A percentile compares a stretch with the other conserved stretches of the same genome.
Conservation (phyloP, 495 filamentous ascomycete genomes). For the Aspergillus homomorphus region DNA sequence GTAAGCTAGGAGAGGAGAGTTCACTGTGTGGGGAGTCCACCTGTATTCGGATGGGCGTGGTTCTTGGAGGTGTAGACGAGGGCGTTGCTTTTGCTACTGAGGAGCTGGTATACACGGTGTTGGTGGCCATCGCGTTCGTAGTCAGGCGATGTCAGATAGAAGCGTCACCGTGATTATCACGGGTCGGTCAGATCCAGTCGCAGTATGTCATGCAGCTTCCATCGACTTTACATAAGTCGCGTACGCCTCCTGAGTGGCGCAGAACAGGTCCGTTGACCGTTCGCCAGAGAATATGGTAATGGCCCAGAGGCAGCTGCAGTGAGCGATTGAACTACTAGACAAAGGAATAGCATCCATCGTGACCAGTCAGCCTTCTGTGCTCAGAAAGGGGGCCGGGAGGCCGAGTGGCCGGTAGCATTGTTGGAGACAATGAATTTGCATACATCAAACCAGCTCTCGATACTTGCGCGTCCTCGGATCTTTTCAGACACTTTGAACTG, state of each 20-base stretch:
- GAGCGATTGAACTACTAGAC: conserved; percentile 9
- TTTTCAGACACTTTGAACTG: background rate
- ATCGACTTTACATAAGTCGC: conserved; percentile 12
- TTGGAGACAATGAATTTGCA: background rate
- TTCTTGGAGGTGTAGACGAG: conserved; percentile 61
- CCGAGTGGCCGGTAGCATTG: conserved; percentile 7
- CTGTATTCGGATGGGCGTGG: conserved; percentile 53
- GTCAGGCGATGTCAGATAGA: background rate
- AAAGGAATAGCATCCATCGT: conserved; percentile 11
- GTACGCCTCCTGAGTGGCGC: background rate
- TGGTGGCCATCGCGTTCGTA: conserved; percentile 27
- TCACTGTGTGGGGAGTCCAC: conserved; percentile 60
- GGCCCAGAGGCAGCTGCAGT: conserved; percentile 19
- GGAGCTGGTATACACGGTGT: conserved; percentile 20
- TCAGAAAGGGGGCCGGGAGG: background rate
- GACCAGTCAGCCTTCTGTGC: background rate
- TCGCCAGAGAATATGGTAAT: conserved; percentile 20
- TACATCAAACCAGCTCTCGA: background rate
- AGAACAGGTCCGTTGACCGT: background rate
- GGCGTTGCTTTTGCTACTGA: conserved; percentile 52
- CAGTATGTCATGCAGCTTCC: conserved; percentile 9
- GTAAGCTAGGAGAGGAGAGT: conserved; percentile 61
- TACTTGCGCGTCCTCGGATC: background rate
- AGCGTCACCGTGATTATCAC: conserved; percentile 9
- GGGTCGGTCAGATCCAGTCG: conserved; percentile 7